These are phyloP conservation scores for Sanghuangporus weigelae DNA, from an alignment of 1,284 basidiomycete species.

Conservation along the genomic window DNA sequence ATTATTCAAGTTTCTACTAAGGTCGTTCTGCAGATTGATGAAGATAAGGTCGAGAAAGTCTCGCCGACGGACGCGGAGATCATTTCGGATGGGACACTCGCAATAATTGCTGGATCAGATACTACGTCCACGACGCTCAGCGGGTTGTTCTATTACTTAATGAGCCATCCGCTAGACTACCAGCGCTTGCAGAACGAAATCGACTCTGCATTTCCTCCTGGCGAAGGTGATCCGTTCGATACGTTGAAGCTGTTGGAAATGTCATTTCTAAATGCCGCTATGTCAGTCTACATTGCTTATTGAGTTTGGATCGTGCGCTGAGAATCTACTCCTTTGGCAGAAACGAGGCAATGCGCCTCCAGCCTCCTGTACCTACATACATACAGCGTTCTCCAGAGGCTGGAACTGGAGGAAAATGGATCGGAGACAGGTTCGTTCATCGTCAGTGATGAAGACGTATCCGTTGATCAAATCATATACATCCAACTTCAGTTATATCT, in stretches of 20 bases:
- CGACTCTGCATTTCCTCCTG: slow-evolving; percentile 22
- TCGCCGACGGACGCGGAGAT: slow-evolving; percentile 25
- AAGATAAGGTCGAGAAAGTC: slow-evolving; percentile 23
- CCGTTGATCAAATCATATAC: background rate
- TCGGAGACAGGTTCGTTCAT: slow-evolving; percentile 12
- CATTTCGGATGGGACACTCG: slow-evolving; percentile 29
- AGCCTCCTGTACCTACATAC: slow-evolving; percentile 7
- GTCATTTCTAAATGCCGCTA: slow-evolving; percentile 29
- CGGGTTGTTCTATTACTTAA: slow-evolving; percentile 28
- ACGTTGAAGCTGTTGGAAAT: slow-evolving; percentile 23
- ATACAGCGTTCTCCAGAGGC: slow-evolving; percentile 11
- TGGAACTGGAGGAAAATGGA: slow-evolving; percentile 10
- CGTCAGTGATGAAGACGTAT: background rate
- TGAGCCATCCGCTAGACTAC: slow-evolving; percentile 27
- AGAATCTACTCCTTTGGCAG: background rate
- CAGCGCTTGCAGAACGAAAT: slow-evolving; percentile 27
- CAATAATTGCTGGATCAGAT: slow-evolving; percentile 35
- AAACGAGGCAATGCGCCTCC: slow-evolving; percentile 11
- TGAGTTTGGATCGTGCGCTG: background rate
- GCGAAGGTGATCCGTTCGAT: slow-evolving; percentile 18
- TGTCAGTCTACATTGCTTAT: slow-evolving; percentile 22
- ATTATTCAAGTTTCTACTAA: no score
- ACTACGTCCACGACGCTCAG: slow-evolving; percentile 30
- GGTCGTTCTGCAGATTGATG: slow-evolving; percentile 24
- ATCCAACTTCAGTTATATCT: slow-evolving; percentile 35